phyloP scores from a whole-genome alignment of 805 yeast species.

The Wickerhamomyces strasburgensis region DNA sequence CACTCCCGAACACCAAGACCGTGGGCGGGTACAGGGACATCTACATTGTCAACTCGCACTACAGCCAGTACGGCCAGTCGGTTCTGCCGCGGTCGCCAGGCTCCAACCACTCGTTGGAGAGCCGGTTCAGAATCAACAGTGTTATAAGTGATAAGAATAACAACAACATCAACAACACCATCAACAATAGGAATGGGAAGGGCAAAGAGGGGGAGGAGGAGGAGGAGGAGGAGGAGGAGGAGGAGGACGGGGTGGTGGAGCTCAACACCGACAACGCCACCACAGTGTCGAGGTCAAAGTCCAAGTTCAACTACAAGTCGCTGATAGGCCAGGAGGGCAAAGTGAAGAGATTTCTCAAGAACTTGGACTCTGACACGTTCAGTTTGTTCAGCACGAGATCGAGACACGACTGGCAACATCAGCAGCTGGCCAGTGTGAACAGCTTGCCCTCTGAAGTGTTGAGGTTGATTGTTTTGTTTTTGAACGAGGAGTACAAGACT shows the following conservation, averaged over 20 bases:
- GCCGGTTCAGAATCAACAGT: neutral
- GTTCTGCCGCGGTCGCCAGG: slow-evolving; percentile 18
- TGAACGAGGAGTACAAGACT: slow-evolving; percentile 33
- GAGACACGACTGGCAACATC: slow-evolving; percentile 2
- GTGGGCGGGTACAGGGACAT: slow-evolving; percentile 12
- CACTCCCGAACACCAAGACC: neutral
- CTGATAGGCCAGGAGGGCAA: slow-evolving; percentile 17
- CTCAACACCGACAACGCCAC: neutral
- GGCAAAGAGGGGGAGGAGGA: neutral
- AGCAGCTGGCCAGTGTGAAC: slow-evolving; percentile 19
- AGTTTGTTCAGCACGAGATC: slow-evolving; percentile 27
- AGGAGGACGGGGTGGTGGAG: slow-evolving; percentile 5
- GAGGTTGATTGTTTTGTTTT: slow-evolving; percentile 21
- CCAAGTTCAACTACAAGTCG: slow-evolving; percentile 20
- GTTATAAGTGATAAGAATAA: no score
- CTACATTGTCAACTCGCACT: slow-evolving; percentile 32
- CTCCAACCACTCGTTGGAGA: neutral
- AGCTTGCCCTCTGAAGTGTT: slow-evolving; percentile 31
- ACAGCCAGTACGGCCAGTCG: slow-evolving; percentile 35
- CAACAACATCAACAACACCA: neutral
- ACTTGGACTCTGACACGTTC: slow-evolving; percentile 28
- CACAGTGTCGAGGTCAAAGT: slow-evolving; percentile 1
- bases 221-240: neutral
- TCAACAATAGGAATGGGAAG: slow-evolving; percentile 1
- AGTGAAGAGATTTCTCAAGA: slow-evolving; percentile 24